Evolutionary conservation across 2,329 filamentous ascomycete species (phyloP), one percentile per base, ranked within the genome.

Genomic region (Lecanicillium sp.): DNA sequence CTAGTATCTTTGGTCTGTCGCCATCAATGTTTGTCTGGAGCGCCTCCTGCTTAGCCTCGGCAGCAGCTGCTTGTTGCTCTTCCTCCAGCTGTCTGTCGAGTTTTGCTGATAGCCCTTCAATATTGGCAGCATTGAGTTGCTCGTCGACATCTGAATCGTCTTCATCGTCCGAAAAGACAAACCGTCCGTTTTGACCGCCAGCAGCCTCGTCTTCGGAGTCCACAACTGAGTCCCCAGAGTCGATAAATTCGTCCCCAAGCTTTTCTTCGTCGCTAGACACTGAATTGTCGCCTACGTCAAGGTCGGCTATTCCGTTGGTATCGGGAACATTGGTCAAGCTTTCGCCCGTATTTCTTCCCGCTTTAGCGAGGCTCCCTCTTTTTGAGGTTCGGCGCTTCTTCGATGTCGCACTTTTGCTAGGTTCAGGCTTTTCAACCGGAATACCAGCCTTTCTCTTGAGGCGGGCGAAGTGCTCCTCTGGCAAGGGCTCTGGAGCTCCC

Each of bases 141-240:
- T 95, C 89, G 63, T 95, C 87, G 5, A 79, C 82, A 51, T 94
- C 87, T 1, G 84, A 89, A 37, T 88, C 82, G 47, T 90, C 85
- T 51, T 94, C 88, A 54, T 96, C 90, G 47, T 96, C 92, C 0
- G 92, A 96, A 70, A 94, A 98, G 70, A 95, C 86, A 47, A 81
- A 77, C 52, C 73, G 65, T 44, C 59, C 60, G 48, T 73, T 57
- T 62, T 71, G 56, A 6, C 22, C 22, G 59, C 62, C 55, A 38
- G 65, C 65, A 17, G 61, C 61, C 20, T 78, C 76, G 31, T 78
- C 73, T 46, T 89, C 85, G 11, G 85, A 90, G 56, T 90, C 84
- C 51, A 78, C 73, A 34, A 80, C 75, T 0, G 80, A 80, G 35
- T 71, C 70, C 36, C 59, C 58, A 0, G 70, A 75, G 28, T 65